These are phyloP conservation scores for Bombardia bombarda DNA, from an alignment of 495 filamentous ascomycete genomes.

Conservation along the genomic window DNA sequence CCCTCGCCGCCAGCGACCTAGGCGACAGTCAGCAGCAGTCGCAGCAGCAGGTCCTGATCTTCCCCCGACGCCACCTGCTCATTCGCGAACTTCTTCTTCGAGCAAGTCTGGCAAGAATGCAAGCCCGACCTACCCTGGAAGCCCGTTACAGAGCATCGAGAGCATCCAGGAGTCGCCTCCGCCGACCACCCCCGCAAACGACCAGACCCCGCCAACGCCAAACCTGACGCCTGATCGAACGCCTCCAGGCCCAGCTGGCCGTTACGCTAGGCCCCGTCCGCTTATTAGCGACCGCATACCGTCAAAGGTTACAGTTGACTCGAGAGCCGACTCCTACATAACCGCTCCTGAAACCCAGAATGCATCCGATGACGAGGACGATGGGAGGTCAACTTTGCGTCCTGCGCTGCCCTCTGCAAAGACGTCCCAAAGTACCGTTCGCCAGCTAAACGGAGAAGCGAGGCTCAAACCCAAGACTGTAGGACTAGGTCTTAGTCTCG, in stretches of 20 bases:
- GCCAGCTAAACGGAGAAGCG: constrained; percentile 26
- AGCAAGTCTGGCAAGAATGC: constrained; percentile 28
- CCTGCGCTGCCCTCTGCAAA: constrained; percentile 36
- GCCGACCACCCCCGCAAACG: constrained; percentile 51
- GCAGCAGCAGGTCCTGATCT: constrained; percentile 31
- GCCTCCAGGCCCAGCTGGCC: constrained; percentile 44
- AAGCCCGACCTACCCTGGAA: constrained; percentile 25
- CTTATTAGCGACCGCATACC: constrained; percentile 30
- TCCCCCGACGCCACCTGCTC: constrained; percentile 47
- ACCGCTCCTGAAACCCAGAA: constrained; percentile 59
- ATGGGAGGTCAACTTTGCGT: constrained; percentile 36
- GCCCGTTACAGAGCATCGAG: constrained; percentile 23
- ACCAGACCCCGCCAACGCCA: constrained; percentile 61
- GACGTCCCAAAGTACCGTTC: constrained; percentile 33
- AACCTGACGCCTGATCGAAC: constrained; percentile 67
- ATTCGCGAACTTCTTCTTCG: constrained; percentile 43
- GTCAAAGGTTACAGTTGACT: constrained; percentile 41
- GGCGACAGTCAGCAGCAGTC: no score
- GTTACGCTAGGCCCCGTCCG: constrained; percentile 32
- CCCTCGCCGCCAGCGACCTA: constrained; percentile 19
- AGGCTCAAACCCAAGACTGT: constrained; percentile 23
- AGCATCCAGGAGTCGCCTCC: constrained; percentile 19
- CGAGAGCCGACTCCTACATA: constrained; percentile 63
- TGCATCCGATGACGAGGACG: constrained; percentile 54
- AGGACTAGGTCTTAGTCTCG: constrained; percentile 45